Conservation (phyloP, 305 asterid genomes). For the Salvia sclarea region DNA sequence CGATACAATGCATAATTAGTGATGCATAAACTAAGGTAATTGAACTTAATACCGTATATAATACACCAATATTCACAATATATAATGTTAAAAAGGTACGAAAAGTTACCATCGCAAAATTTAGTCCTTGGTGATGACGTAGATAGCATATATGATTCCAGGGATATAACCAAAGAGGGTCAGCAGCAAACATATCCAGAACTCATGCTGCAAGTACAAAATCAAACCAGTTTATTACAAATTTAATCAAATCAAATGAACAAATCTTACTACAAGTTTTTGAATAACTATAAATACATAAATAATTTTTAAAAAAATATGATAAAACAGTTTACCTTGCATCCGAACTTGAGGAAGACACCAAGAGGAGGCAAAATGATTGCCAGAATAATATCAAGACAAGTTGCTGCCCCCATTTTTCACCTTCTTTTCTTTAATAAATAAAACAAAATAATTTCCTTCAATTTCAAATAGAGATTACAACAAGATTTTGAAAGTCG, state of each 20-base stretch:
- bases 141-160: slow-evolving; percentile 60
- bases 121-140: slow-evolving; percentile 49
- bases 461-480: background rate
- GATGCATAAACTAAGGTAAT: too few species aligned
- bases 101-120: background rate
- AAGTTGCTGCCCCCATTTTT: slow-evolving; percentile 49
- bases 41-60: too few species aligned
- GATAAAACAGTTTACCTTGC: slow-evolving; percentile 44
- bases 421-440: background rate
- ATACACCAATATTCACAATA: too few species aligned
- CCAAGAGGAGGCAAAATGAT: slow-evolving; percentile 77
- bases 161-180: slow-evolving; percentile 61
- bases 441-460: background rate
- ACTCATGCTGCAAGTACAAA: slow-evolving; percentile 42
- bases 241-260: background rate
- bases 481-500: background rate
- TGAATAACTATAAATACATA: background rate
- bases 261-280: background rate
- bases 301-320: background rate
- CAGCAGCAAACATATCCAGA: slow-evolving; percentile 60
- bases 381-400: slow-evolving; percentile 61
- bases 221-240: too few species aligned
- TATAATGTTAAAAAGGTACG: background rate
- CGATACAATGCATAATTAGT: too few species aligned
- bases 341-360: slow-evolving; percentile 72